Base-by-base conservation (phyloP, 352 stramenopile genomes). In the Bremia lactucae region DNA sequence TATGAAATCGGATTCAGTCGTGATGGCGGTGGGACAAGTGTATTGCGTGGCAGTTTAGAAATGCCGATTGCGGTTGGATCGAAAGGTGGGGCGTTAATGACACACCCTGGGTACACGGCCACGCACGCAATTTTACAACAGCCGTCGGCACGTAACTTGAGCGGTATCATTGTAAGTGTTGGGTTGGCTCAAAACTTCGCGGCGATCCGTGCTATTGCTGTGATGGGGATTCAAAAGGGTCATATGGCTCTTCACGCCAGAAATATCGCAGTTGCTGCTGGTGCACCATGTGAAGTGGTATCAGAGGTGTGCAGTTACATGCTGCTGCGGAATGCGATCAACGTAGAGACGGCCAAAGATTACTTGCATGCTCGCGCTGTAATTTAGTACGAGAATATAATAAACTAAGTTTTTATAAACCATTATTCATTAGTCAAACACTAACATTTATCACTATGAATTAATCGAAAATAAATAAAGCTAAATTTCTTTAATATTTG, bases 111-210 rank as follows among this genome's bases (percentile, higher is more conserved):
- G 2, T 90, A 90, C 58, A 64, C 62, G 3, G 64, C 75, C 3
- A 90, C 76, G 21, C 72, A 87, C 52, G 65, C 72, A 15, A 88
- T 94, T 53, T 49, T 94, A 16, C 60, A 81, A 19, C 70, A 87
- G 4, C 76, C 76, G 2, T 79, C 60, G 11, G 78, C 81, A 8
- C 62, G 68, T 2, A 56, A 46, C 7, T 67, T 94, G 35, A 76
- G 60, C 22, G 67, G 70, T 37, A 83, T 91, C 44, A 67, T 91
- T 31, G 49, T 86, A 26, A 87, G 73, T 48, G 81, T 90, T 43
- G 81, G 81, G 2, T 59, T 94, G 13, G 78, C 81, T 16, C 81
- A 94, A 51, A 94, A 94, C 62, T 87, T 91, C 50, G 81, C 78
- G 1, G 81, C 81, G 15, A 71, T 94, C 33, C 75, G 78, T 14